Base-by-base conservation (phyloP, 352 stramenopile species). In the Pythium grandisporangium region DNA sequence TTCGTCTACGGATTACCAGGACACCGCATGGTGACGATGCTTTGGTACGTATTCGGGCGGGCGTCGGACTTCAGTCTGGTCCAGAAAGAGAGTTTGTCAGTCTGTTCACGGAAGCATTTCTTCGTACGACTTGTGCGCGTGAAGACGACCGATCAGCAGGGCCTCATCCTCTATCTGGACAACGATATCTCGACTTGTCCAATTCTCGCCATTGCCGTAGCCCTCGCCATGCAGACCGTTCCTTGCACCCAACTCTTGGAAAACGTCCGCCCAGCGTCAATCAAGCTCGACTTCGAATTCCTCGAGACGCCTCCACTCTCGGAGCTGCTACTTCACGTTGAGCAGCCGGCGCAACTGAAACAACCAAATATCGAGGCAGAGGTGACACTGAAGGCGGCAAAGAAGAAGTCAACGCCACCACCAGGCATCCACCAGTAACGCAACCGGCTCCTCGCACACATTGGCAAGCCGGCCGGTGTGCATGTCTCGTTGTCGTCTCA, bases 1-100 rank as follows among this genome's bases (percentile, higher is more conserved):
- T 5, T 20, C 2, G 17, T 2, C 37, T 4, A 21, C 34, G 0
- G 48, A 55, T 25, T 50, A 50, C 27, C 52, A 59, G 10, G 53
- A 58, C 23, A 44, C 47, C 14, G 50, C 47, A 2, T 63, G 21
- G 13, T 62, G 26, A 44, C 32, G 12, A 10, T 58, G 2, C 12
- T 58, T 3, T 68, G 58, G 38, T 62, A 51, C 30, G 30, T 59
- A 6, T 66, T 62, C 22, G 57, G 45, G 0, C 45, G 57, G 3
- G 57, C 52, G 4, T 66, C 57, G 2, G 53, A 66, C 30, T 45
- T 66, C 1, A 43, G 37, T 2, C 16, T 58, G 0, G n/a, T 65
- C 12, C 33, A 43, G 13, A 57, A 57, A n/a, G 19, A 48, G 5
- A 51, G 25, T 24, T 5, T 57, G 30, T 57, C 49, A 4, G 24